A percentile compares a stretch with the other conserved stretches of the same genome.
Conservation (phyloP, 2,329 filamentous ascomycete genomes). For the Fusarium sambucinum region DNA sequence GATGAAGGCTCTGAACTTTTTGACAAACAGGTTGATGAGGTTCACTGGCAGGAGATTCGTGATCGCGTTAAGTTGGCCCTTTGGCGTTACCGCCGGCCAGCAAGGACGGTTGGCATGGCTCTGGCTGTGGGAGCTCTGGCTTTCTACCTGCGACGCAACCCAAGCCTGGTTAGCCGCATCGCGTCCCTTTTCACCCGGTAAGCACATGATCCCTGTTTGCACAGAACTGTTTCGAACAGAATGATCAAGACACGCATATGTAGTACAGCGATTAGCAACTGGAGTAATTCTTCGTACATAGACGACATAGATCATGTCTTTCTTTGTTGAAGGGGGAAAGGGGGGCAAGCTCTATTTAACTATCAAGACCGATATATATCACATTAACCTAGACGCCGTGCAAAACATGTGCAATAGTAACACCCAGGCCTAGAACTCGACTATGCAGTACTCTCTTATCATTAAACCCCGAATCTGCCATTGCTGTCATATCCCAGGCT, state of each 20-base stretch:
- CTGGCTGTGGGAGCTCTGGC: conserved; percentile 76
- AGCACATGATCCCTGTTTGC: conserved; percentile 1
- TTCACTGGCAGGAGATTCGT: conserved; percentile 72
- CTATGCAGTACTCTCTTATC: conserved; percentile 16
- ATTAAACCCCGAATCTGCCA: conserved; percentile 5
- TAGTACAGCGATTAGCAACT: conserved; percentile 19
- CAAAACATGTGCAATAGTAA: conserved; percentile 34
- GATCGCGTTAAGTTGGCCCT: conserved; percentile 54
- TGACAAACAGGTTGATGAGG: conserved; percentile 75
- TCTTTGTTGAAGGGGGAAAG: conserved; percentile 7
- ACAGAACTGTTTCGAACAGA: not conserved
- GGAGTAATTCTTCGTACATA: not conserved
- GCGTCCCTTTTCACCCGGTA: conserved; percentile 45
- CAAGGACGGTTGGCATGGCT: conserved; percentile 71
- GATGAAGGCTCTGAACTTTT: conserved; percentile 77
- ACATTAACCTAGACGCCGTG: conserved; percentile 45
- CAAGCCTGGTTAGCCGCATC: conserved; percentile 48
- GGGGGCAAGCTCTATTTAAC: conserved; percentile 25
- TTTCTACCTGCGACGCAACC: conserved; percentile 71
- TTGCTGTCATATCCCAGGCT: not conserved
- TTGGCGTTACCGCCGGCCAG: conserved; percentile 75
- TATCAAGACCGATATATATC: conserved; percentile 24
- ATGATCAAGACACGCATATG: conserved; percentile 3
- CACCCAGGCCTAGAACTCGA: conserved; percentile 25
- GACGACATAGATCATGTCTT: conserved; percentile 19